These are phyloP conservation scores for Leccinum insolens DNA, from an alignment of 1,284 basidiomycete species.

Conservation along the genomic window DNA sequence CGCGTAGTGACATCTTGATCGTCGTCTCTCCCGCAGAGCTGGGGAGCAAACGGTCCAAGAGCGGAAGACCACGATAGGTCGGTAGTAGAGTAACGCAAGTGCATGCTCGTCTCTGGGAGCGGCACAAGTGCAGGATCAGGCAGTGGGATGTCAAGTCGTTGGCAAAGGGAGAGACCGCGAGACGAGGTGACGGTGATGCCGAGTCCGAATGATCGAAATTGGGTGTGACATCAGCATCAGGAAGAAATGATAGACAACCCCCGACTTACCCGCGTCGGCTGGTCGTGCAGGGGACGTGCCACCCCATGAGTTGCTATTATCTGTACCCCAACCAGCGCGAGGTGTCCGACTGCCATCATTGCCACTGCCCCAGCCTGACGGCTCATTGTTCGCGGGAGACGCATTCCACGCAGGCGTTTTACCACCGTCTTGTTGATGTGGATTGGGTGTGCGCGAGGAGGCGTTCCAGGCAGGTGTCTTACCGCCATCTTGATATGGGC, in stretches of 20 bases:
- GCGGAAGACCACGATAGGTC: slow-evolving; percentile 73
- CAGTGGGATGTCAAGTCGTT: slow-evolving; percentile 31
- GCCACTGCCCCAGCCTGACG: slow-evolving; percentile 23
- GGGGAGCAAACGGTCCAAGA: slow-evolving; percentile 60
- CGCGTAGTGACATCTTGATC: slow-evolving; percentile 65
- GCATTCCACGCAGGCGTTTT: slow-evolving; percentile 33
- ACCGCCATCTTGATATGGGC: slow-evolving; percentile 56
- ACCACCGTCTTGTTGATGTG: slow-evolving; percentile 38
- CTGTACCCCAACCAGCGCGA: slow-evolving; percentile 28
- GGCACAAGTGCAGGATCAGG: slow-evolving; percentile 30
- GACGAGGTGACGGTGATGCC: slow-evolving; percentile 20
- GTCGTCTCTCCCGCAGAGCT: slow-evolving; percentile 48
- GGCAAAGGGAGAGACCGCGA: slow-evolving; percentile 31
- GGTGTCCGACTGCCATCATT: slow-evolving; percentile 45
- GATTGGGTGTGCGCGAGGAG: slow-evolving; percentile 63
- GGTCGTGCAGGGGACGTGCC: slow-evolving; percentile 41
- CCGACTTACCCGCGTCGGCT: slow-evolving; percentile 30
- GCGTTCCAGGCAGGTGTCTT: slow-evolving; percentile 60
- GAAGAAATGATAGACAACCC: slow-evolving; percentile 14
- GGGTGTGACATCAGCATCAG: background rate
- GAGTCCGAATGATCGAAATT: slow-evolving; percentile 11
- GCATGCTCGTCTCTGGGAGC: slow-evolving; percentile 49
- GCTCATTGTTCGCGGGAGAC: slow-evolving; percentile 40
- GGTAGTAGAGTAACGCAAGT: slow-evolving; percentile 75
- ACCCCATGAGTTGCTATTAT: slow-evolving; percentile 22